Base-by-base conservation (phyloP, 495 filamentous ascomycete species). In the Aspergillus saccharolyticus region DNA sequence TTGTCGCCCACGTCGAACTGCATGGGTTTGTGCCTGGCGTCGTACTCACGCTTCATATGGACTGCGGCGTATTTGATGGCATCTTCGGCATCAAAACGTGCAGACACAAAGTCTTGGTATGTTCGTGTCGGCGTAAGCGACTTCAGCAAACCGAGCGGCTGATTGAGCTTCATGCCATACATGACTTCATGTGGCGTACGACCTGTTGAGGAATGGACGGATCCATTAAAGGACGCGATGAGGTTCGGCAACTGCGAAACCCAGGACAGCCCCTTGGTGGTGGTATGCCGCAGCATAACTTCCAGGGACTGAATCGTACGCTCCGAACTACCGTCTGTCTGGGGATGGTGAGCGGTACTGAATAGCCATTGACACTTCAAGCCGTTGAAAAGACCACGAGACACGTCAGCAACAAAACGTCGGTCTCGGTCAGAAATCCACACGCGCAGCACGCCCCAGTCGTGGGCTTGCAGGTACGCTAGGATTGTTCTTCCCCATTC, bases 291-390 rank as follows among this genome's bases (percentile, higher is more conserved):
- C 1, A 66, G 14, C 14, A 43, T 45, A 21, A 64, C 62, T 45
- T 69, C 57, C 0, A 59, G 12, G 8, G 47, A 56, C 33, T 66
- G 53, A 42, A 64, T 69, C n/a, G 43, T 53, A 2, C 52, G 44
- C 42, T 69, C 52, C 8, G 52, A 57, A 19, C 54, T 28, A 12
- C 57, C 57, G 18, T 67, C 64, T 0, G 57, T 59, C 44, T 66
- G 59, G 1, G 56, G 55, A 48, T 69, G 59, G 30, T 57, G 62
- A 0, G 55, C 45, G 1, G 60, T 62, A 0, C 56, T 19, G 18
- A 42, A 57, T 1, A 19, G 17, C 44, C 21, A 49, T 3, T 42
- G 2, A 4, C 16, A 17, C 14, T 20, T 6, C 19, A 56, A 4
- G 44, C 15, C 14, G 16, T 25, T 25, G 43, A 15, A 43, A 0